A percentile compares a stretch with the other conserved stretches of the same genome.
These are phyloP conservation scores for Trypanosoma lewisi DNA, from an alignment of 208 protist genomes.

Conservation along the genomic window DNA sequence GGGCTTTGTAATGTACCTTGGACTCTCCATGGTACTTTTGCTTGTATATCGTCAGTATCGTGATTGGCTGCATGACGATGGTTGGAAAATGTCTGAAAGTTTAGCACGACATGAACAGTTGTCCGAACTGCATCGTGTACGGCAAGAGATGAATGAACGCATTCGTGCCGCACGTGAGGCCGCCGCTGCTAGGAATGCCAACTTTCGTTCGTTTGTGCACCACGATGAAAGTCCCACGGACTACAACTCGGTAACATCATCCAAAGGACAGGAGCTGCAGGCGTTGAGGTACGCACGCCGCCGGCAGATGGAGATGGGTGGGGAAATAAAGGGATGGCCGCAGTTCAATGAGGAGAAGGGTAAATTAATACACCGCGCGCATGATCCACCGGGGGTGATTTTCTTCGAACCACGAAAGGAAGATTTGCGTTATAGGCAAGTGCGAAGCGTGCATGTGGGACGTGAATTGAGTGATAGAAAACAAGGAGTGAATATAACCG, in stretches of 20 bases:
- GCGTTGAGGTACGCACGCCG: slow-evolving; percentile 68
- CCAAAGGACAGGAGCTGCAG: slow-evolving; percentile 31
- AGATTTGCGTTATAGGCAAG: slow-evolving; percentile 44
- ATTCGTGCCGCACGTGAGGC: slow-evolving; percentile 26
- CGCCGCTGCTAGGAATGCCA: slow-evolving; percentile 7
- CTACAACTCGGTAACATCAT: slow-evolving; percentile 11
- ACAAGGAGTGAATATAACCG: background rate
- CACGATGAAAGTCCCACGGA: slow-evolving; percentile 25
- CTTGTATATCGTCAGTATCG: slow-evolving; percentile 61
- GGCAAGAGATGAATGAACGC: slow-evolving; percentile 68
- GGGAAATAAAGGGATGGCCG: slow-evolving; percentile 69
- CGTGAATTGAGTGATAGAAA: slow-evolving; percentile 19
- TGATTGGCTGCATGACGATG: slow-evolving; percentile 73
- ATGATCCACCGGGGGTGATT: slow-evolving; percentile 63
- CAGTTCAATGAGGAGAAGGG: slow-evolving; percentile 54
- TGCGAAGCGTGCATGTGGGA: slow-evolving; percentile 34
- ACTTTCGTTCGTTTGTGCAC: background rate
- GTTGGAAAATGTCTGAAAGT: slow-evolving; percentile 77
- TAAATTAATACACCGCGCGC: slow-evolving; percentile 47
- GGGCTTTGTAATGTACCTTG: slow-evolving; percentile 65
- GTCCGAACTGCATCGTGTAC: slow-evolving; percentile 68
- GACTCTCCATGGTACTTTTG: slow-evolving; percentile 52
- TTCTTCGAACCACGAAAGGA: slow-evolving; percentile 63
- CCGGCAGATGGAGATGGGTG: slow-evolving; percentile 45
- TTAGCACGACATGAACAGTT: slow-evolving; percentile 74